phyloP scores from a whole-genome alignment of 768 basidiomycete genomes.

The Scleroderma bovista region DNA sequence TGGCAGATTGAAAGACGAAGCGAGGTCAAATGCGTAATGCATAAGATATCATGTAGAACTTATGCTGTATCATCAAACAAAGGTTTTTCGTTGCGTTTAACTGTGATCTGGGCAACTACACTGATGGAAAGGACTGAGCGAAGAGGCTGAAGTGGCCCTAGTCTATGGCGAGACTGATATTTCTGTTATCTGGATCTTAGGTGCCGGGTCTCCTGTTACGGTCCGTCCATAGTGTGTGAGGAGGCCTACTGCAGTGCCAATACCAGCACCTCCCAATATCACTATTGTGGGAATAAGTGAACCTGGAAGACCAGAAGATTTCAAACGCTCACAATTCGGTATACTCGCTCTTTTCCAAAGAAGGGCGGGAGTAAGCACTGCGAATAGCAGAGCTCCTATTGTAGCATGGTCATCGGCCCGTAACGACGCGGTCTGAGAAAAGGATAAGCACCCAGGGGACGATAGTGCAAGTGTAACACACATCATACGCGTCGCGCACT shows the following conservation, averaged over 20 bases:
- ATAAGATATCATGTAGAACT: not conserved
- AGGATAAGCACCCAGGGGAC: constrained; percentile 1
- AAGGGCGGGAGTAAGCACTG: constrained; percentile 60
- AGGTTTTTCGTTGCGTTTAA: not conserved
- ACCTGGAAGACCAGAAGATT: not conserved
- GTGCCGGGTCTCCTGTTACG: constrained; percentile 49
- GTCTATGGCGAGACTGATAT: constrained; percentile 13
- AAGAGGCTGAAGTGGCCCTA: not conserved
- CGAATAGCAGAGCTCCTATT: constrained; percentile 62
- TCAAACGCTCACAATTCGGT: constrained; percentile 47
- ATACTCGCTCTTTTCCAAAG: constrained; percentile 65
- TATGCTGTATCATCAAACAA: not conserved
- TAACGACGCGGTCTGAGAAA: constrained; percentile 47
- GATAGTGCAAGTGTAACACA: constrained; percentile 26
- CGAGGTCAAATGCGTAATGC: constrained; percentile 20
- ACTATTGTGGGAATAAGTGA: constrained; percentile 35
- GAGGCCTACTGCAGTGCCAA: constrained; percentile 59
- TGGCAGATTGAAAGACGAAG: constrained; percentile 57
- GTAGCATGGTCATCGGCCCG: constrained; percentile 71
- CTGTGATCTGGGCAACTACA: not conserved
- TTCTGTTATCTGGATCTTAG: constrained; percentile 34
- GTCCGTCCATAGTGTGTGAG: constrained; percentile 50
- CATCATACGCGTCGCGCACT: constrained; percentile 53
- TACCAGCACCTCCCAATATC: constrained; percentile 63
- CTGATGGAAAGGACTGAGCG: no score